phyloP scores from a whole-genome alignment of 805 yeast species.

The Ogataea ganodermae region DNA sequence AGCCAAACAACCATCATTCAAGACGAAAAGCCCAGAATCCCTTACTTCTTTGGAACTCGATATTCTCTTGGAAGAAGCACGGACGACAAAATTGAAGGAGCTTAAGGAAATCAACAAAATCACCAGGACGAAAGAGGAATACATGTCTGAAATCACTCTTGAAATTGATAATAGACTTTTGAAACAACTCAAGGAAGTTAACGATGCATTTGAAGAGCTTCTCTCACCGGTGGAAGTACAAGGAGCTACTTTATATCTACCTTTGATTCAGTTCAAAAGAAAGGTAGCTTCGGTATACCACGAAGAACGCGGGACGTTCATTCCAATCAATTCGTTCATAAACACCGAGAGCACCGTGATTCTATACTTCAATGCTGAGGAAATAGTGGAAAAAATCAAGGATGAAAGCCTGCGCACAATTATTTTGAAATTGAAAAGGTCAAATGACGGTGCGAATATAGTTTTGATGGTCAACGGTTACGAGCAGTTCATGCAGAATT shows the following conservation, averaged over 20 bases:
- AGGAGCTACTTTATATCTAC: conserved; percentile 35
- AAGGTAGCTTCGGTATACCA: conserved; percentile 51
- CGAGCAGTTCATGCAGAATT: conserved; percentile 45
- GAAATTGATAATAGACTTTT: conserved; percentile 39
- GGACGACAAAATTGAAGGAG: conserved; percentile 14
- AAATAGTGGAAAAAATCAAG: conserved; percentile 41
- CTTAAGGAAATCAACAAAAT: conserved; percentile 39
- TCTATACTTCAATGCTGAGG: conserved; percentile 48
- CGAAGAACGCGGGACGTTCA: conserved; percentile 48
- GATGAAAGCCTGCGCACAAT: conserved; percentile 29
- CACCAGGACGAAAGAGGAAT: conserved; percentile 48
- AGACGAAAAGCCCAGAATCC: neutral
- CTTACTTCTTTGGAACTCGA: conserved; percentile 24
- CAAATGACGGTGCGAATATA: conserved; percentile 32
- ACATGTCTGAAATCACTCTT: conserved; percentile 51
- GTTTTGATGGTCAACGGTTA: conserved; percentile 52
- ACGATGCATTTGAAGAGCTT: conserved; percentile 19
- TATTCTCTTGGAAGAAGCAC: conserved; percentile 24
- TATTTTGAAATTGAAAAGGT: conserved; percentile 25
- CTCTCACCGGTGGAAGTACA: conserved; percentile 18
- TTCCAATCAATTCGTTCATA: conserved; percentile 46
- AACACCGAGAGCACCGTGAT: conserved; percentile 47
- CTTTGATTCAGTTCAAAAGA: conserved; percentile 56
- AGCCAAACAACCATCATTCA: neutral
- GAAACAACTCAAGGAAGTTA: conserved; percentile 32